Evolutionary conservation across 2,329 filamentous ascomycete species (phyloP).

Genomic region (Eutypa lata): DNA sequence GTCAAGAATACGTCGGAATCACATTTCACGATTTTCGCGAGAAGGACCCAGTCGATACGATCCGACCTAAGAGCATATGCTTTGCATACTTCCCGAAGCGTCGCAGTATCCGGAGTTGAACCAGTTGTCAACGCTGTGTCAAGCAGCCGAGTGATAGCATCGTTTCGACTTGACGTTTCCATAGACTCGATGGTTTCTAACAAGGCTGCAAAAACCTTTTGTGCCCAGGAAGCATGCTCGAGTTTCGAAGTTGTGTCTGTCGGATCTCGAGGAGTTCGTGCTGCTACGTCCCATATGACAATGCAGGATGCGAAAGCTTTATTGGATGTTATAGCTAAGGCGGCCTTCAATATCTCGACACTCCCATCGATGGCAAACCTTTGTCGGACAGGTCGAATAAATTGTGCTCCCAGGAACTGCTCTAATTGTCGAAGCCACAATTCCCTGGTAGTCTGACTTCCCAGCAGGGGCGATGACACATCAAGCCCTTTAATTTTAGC

Average conservation of each 20-base stretch:
- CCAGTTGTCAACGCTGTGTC: slow-evolving; percentile 31
- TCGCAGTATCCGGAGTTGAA: slow-evolving; percentile 30
- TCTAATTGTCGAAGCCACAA: slow-evolving; percentile 47
- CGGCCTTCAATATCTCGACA: slow-evolving; percentile 37
- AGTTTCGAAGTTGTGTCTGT: slow-evolving; percentile 26
- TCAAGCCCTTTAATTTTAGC: slow-evolving; percentile 35
- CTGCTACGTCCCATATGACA: slow-evolving; percentile 36
- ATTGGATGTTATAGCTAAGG: slow-evolving; percentile 36
- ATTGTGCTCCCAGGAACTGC: slow-evolving; percentile 46
- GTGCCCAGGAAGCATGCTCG: slow-evolving; percentile 25
- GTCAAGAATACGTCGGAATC: slow-evolving; percentile 44
- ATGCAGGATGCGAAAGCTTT: slow-evolving; percentile 36
- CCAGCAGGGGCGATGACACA: slow-evolving; percentile 9
- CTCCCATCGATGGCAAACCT: slow-evolving; percentile 42
- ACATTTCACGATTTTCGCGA: slow-evolving; percentile 40
- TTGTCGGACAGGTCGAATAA: slow-evolving; percentile 50
- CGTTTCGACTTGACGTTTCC: slow-evolving; percentile 16
- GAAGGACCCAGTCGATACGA: slow-evolving; percentile 34
- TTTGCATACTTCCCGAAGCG: slow-evolving; percentile 28
- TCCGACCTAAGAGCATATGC: slow-evolving; percentile 22
- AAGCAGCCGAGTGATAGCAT: slow-evolving; percentile 28
- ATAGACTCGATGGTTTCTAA: slow-evolving; percentile 17
- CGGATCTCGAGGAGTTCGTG: slow-evolving; percentile 22
- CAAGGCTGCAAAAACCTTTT: slow-evolving; percentile 21
- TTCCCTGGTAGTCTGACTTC: slow-evolving; percentile 23